Base-by-base conservation (phyloP, 352 stramenopile species). In the Pythium coloratum region DNA sequence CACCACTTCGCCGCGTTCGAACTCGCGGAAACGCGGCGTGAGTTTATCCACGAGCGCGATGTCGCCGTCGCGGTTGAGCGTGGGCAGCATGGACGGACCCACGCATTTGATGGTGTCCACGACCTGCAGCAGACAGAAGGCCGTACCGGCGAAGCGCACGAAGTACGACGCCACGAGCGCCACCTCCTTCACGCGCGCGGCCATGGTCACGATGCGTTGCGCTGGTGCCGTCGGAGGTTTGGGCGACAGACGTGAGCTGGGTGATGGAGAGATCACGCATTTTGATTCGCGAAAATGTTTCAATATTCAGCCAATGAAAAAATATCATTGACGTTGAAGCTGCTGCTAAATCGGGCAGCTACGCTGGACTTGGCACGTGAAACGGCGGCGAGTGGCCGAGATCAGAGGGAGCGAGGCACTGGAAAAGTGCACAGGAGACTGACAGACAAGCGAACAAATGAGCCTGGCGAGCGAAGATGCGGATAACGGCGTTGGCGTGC, bases 11-110 rank as follows among this genome's bases (percentile, higher is more conserved):
- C 91, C 91, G 28, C 77, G 80, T 34, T 84, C 67, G 26, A 96
- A 76, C 51, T 65, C 67, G 42, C 82, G 81, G 60, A 95, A 72
- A 54, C 56, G 81, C 38, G 84, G 89, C 50, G 90, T 79, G 55
- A 97, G n/a, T 44, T 95, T 95, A 68, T 97, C 90, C 66, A 97
- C 78, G 49, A 97, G 73, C 66, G 97, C 80, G 54, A 97, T 94
- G 70, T 97, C 91, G 53, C 91, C 90, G 56, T 94, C 79, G 55
- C 78, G 89, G 69, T 96, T 96, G 47, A 97, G 81, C 49, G 91
- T 97, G 18, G 90, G 90, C 36, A 97, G 80, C 91, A 97, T 97
- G 53, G 86, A 96, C 62, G 91, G 91, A 0, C 91, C 91, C 36
- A 90, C 84, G 64, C 88, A 96, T 70, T 95, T 94, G 71, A 95